Base-by-base conservation (phyloP, 2,329 filamentous ascomycete genomes). In the Penicillium italicum region DNA sequence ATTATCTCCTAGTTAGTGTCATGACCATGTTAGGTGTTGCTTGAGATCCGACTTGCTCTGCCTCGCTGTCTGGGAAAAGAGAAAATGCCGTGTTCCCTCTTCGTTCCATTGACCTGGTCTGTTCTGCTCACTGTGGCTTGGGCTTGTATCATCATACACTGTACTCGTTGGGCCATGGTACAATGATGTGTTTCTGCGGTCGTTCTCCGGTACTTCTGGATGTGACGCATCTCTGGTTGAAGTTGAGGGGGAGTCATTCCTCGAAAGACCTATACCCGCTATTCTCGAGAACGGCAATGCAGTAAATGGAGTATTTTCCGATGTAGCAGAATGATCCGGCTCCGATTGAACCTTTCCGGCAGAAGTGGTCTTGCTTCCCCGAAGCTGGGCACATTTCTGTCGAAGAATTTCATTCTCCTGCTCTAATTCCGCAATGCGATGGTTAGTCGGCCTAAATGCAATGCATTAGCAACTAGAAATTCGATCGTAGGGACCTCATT, bases 151-250 rank as follows among this genome's bases (percentile, higher is more conserved):
- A 49, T 66, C 62, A 37, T 66, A 66, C 1, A 60, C 59, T n/a
- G 62, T 62, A 40, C 63, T 66, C 1, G 63, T 66, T 28, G 63
- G 63, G 3, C 63, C 63, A 44, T 66, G 63, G 31, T 66, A 66
- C 26, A 66, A 43, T 8, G 62, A 65, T 0, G 52, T 44, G 20
- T 58, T 57, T 18, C 56, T 57, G 49, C 51, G 55, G 24, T 59
- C 60, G 28, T 59, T 59, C 20, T 62, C 62, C 12, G 63, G 62
- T 12, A 57, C 49, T 47, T 66, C 62, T 41, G 62, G 56, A 31
- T 60, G 62, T 12, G 62, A 63, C 16, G 49, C 43, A 33, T 53
- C 56, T 45, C 59, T 57, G 11, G 41, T 53, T 31, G 40, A 20
- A 24, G 30, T 45, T 4, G 53, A 60, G 10, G 49, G 43, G 10